Evolutionary conservation across 352 stramenopile genomes (phyloP), one percentile per base, ranked within the genome.

Genomic region (Phytopythium helicoides): DNA sequence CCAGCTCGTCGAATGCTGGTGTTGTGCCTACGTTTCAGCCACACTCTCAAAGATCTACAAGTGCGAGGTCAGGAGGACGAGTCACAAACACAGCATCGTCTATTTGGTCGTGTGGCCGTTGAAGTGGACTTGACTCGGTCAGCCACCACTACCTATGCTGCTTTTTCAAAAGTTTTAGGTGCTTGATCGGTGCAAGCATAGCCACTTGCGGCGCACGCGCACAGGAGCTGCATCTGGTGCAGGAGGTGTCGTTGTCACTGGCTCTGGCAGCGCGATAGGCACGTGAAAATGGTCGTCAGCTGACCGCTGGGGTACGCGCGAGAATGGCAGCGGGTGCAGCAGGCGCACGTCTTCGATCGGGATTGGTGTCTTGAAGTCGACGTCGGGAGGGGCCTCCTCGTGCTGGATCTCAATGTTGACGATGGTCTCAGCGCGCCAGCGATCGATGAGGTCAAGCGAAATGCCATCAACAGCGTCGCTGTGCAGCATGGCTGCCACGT

Each of bases 371-470:
- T 40, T 54, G 26, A 40, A 36, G 22, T 5, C 18, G 33, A 67
- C 42, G 35, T 36, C 28, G 31, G 28, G 40, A 19, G 25, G 26
- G 21, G 57, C n/a, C 47, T 89, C 79, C 46, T 79, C 60, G 62
- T 91, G 76, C 54, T 80, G 68, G 52, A 92, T 86, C 47, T 82
- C 68, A 21, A 93, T 77, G 56, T 88, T 87, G 26, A 93, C 83
- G 48, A 81, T 79, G 47, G 70, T 68, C 37, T 73, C 63, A 42
- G 85, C 80, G 33, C 77, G 77, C 83, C 83, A 93, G 31, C 80
- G 76, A 31, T 81, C 69, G 40, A 93, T 66, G 15, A 93, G 63
- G 47, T 93, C 78, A 52, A 87, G 84, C 2, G 74, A 83, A 19
- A 91, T 77, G 22, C 53, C 57, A 10, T 68, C 47, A 22, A 47